Conservation (phyloP, 371 early-diverging fungal genomes). For the Mortierella sp. region DNA sequence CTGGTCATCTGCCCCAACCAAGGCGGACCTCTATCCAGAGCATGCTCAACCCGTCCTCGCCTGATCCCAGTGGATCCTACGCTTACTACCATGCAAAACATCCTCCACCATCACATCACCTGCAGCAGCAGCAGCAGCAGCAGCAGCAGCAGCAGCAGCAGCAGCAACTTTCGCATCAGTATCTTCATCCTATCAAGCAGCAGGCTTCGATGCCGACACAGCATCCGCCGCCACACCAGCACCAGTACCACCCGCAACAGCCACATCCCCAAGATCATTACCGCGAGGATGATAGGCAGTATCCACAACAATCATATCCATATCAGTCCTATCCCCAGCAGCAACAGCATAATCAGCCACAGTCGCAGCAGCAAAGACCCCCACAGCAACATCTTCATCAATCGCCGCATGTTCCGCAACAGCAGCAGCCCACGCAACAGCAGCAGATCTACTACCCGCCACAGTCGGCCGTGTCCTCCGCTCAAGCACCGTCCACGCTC, state of each 20-base stretch:
- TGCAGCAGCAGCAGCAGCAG: slow-evolving; percentile 6
- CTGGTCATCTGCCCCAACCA: slow-evolving; percentile 20
- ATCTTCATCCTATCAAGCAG: slow-evolving; percentile 20
- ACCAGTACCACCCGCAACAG: slow-evolving; percentile 19
- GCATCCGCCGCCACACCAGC: slow-evolving; percentile 26
- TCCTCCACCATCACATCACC: slow-evolving; percentile 10
- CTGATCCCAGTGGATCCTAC: slow-evolving; percentile 32
- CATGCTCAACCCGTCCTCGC: slow-evolving; percentile 47
- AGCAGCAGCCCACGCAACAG: slow-evolving; percentile 18
- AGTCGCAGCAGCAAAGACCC: slow-evolving; percentile 11
- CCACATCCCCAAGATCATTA: slow-evolving; percentile 16
- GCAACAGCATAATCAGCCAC: slow-evolving; percentile 14
- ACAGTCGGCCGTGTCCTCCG: slow-evolving; percentile 16
- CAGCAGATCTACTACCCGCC: slow-evolving; percentile 26
- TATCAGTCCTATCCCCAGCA: slow-evolving; percentile 23
- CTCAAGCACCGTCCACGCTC: slow-evolving; percentile 9
- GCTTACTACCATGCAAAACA: slow-evolving; percentile 20
- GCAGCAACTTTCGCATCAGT: slow-evolving; percentile 12
- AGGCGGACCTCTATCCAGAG: slow-evolving; percentile 50
- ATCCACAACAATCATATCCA: slow-evolving; percentile 15
- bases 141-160: slow-evolving; percentile 27
- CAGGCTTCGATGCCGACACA: slow-evolving; percentile 12
- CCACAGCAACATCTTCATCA: slow-evolving; percentile 24
- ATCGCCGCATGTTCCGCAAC: slow-evolving; percentile 4
- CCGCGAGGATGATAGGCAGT: slow-evolving; percentile 23